Evolutionary conservation across 495 filamentous ascomycete species (phyloP), one percentile per base, ranked within the genome.

Genomic region (Penicillium arizonense): DNA sequence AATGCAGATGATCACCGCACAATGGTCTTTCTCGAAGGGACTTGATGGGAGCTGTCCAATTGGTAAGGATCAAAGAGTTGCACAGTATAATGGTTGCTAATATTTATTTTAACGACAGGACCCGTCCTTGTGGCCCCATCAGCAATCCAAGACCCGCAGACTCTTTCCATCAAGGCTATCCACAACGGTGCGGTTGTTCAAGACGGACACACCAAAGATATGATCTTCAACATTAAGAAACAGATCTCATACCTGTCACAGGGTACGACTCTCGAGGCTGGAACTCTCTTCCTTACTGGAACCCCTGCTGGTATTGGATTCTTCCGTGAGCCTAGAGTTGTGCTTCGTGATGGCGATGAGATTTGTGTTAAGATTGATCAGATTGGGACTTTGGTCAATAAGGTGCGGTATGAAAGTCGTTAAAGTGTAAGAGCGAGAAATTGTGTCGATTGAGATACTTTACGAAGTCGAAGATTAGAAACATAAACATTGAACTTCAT

Each of bases 301-400:
- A 78, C 75, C 8, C 64, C 62, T 3, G 61, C 70, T 12, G 70
- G 70, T 6, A 73, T 73, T 56, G 70, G 68, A 9, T 62, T 68
- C 46, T 72, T 75, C 34, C 72, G 72, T 39, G 69, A 77, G 44
- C 68, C 70, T 3, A 70, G 67, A 51, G 68, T 72, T 11, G 78
- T 71, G 18, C 57, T 85, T 44, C 71, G 73, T 51, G 65, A 83
- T 52, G 79, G 74, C 0, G 79, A 82, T 64, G 69, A 75, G 34
- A 80, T 84, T 3, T 71, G 73, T 44, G 77, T 85, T 4, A 48
- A 75, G 45, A 75, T 82, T 55, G 67, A 63, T 16, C 49, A 67
- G 21, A 70, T 70, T 32, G 67, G 67, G 44, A 68, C 60, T 16
- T 47, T 70, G 16, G 44, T 66, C 11, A 63, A 63, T 42, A 62